Evolutionary conservation across 176 grass and related monocot species (phyloP).

Genomic region (Bromus sterilis): DNA sequence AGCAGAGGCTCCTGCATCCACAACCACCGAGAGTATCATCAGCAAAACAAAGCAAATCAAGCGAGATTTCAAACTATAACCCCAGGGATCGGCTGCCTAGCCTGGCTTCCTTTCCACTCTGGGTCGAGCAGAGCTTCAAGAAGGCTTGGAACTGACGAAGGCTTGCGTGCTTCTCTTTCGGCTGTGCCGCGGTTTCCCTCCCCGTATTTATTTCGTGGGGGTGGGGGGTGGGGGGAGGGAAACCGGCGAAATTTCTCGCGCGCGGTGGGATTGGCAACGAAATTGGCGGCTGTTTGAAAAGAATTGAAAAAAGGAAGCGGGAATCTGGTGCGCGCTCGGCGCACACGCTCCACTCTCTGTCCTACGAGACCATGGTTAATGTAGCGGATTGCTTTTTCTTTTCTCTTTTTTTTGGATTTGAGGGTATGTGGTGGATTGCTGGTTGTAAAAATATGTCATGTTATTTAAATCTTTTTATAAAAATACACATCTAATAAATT

Average conservation of each 20-base stretch:
- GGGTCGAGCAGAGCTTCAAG: not conserved
- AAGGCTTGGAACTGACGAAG: not conserved
- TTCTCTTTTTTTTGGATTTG: no score
- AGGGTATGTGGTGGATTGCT: no score
- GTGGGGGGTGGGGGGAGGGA: not conserved
- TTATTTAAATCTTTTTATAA: no score
- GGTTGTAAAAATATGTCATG: no score
- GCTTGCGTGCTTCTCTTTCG: not conserved
- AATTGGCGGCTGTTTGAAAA: no score
- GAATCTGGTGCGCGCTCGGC: no score
- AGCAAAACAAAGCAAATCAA: not conserved
- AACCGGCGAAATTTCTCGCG: not conserved
- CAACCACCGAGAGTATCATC: not conserved
- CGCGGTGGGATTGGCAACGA: no score
- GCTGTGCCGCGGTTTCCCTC: not conserved
- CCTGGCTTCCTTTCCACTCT: not conserved
- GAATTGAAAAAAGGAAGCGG: no score
- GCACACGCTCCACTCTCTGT: no score
- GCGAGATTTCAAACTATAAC: not conserved
- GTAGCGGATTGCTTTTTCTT: no score
- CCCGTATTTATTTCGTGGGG: not conserved
- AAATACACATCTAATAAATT: no score
- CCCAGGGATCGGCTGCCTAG: not conserved
- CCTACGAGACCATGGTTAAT: no score
- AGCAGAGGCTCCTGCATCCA: not conserved